A percentile compares a stretch with the other conserved stretches of the same genome.
phyloP scores from a whole-genome alignment of 371 early-diverging fungal species.

The Mucor ambiguus region DNA sequence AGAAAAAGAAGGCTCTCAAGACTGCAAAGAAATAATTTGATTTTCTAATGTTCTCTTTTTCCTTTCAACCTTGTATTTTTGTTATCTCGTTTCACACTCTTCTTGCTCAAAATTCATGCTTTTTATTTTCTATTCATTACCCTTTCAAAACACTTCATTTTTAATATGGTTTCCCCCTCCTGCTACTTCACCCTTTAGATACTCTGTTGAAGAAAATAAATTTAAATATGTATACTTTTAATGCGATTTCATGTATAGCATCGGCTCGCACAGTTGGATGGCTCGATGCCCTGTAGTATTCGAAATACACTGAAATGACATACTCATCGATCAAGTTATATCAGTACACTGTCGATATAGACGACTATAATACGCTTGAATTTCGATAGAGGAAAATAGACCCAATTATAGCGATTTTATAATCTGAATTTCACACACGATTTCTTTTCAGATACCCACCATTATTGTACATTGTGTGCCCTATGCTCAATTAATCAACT shows the following conservation, averaged over 20 bases:
- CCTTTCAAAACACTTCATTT: constrained; percentile 4
- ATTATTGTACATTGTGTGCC: not conserved
- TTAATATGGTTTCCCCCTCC: not conserved
- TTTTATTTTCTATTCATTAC: constrained; percentile 6
- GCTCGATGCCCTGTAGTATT: not conserved
- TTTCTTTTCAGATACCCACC: not conserved
- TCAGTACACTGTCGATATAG: too few species aligned
- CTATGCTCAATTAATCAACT: not conserved
- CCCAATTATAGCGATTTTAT: not conserved
- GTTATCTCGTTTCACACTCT: constrained; percentile 3
- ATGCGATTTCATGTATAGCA: not conserved
- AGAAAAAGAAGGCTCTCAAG: constrained; percentile 47
- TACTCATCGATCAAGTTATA: not conserved
- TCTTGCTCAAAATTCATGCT: constrained; percentile 1
- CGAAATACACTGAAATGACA: not conserved
- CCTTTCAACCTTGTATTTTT: constrained; percentile 6
- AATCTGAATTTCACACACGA: not conserved
- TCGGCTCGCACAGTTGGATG: not conserved
- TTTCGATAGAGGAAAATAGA: not conserved
- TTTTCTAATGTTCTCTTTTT: not conserved
- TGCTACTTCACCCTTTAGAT: not conserved
- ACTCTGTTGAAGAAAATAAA: not conserved
- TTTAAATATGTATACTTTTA: not conserved
- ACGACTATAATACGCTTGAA: not conserved
- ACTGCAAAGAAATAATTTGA: constrained; percentile 20